Conservation (phyloP, 371 early-diverging fungal genomes). For the Apophysomyces sp. region DNA sequence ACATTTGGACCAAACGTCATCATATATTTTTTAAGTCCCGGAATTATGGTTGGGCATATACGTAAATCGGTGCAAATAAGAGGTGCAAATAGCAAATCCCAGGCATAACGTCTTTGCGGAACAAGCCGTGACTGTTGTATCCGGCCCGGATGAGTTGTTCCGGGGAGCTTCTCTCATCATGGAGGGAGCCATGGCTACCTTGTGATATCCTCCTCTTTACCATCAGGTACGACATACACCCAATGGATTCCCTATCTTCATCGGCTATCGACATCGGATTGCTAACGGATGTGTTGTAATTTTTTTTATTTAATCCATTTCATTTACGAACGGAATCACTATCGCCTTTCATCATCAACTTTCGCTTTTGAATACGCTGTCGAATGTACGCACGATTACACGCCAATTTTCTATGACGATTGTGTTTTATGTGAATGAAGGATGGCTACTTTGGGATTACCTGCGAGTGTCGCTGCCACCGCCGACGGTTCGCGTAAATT, state of each 20-base stretch:
- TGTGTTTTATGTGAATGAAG: not conserved
- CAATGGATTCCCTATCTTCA: not conserved
- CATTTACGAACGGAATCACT: not conserved
- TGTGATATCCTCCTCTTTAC: constrained; percentile 1
- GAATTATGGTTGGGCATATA: too few relatives aligned
- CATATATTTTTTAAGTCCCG: too few relatives aligned
- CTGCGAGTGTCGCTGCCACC: constrained; percentile 23
- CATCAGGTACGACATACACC: not conserved
- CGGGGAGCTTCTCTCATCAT: not conserved
- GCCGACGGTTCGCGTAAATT: constrained; percentile 59
- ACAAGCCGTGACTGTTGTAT: not conserved
- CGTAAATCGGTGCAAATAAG: too few relatives aligned
- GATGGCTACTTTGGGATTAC: constrained; percentile 1
- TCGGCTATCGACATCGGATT: not conserved
- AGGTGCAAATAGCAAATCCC: too few relatives aligned
- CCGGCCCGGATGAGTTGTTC: not conserved
- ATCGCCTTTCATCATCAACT: not conserved
- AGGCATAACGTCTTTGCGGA: not conserved
- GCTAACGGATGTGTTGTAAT: not conserved
- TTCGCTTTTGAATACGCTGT: not conserved
- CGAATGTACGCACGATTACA: not conserved
- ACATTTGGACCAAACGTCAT: too few relatives aligned
- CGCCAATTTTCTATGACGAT: not conserved
- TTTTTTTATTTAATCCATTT: not conserved
- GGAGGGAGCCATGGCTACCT: not conserved